These are phyloP conservation scores for Peziza echinospora DNA, from an alignment of 495 filamentous ascomycete species.

Conservation along the genomic window DNA sequence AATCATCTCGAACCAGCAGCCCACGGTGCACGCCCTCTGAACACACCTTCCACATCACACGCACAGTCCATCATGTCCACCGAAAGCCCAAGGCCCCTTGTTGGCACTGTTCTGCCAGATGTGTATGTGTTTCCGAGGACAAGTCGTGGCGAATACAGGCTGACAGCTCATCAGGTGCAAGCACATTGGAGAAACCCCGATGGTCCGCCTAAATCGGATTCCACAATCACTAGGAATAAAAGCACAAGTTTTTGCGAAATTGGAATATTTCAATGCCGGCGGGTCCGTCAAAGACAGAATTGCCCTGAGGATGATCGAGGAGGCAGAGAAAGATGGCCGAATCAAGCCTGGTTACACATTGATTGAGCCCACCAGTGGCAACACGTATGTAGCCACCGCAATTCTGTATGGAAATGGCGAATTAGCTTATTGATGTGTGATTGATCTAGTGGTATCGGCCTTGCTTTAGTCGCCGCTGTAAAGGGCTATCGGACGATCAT, in stretches of 20 bases:
- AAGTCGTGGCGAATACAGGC: no score
- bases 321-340: conserved; percentile 69
- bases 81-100: no score
- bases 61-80: no score
- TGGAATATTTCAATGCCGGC: conserved; percentile 93
- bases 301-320: conserved; percentile 91
- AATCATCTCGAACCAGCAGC: no score
- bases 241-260: conserved; percentile 78
- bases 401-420: not conserved
- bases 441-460: conserved; percentile 63
- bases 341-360: conserved; percentile 95
- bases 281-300: conserved; percentile 97
- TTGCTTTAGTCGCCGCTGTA: conserved; percentile 81
- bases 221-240: conserved; percentile 78
- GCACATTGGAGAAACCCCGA: conserved; percentile 73
- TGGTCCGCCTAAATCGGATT: conserved; percentile 78
- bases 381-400: conserved; percentile 41
- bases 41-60: no score
- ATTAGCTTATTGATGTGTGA: conserved; percentile 10
- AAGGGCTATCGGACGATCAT: conserved; percentile 98
- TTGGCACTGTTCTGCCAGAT: not conserved
- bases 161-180: not conserved
- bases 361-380: conserved; percentile 94
- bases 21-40: no score
- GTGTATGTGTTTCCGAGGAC: not conserved